These are phyloP conservation scores for Chiua sp. DNA, from an alignment of 1,284 basidiomycete species.

Conservation along the genomic window DNA sequence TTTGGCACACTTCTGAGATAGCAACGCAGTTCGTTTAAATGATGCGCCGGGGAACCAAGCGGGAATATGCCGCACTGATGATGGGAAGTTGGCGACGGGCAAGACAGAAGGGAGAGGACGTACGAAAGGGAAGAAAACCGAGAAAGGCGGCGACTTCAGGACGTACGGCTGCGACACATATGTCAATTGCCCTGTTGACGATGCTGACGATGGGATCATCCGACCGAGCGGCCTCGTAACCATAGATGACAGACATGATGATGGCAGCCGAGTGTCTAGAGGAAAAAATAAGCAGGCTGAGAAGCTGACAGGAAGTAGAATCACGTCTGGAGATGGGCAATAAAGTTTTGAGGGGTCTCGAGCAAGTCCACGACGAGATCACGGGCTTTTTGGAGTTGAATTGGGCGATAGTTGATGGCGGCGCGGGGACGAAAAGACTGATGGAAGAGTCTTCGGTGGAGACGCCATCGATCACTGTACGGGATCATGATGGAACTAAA, in stretches of 20 bases:
- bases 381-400: constrained; percentile 32
- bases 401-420: constrained; percentile 20
- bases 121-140: constrained; percentile 35
- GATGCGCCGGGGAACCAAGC: constrained; percentile 36
- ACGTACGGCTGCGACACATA: constrained; percentile 26
- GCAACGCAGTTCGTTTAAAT: constrained; percentile 30
- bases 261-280: constrained; percentile 31
- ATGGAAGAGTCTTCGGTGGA: constrained; percentile 35
- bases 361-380: constrained; percentile 34
- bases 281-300: background rate
- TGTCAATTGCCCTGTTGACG: constrained; percentile 25
- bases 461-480: constrained; percentile 34
- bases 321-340: constrained; percentile 32
- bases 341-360: constrained; percentile 22
- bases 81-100: background rate
- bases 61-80: constrained; percentile 30
- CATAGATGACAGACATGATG: constrained; percentile 38
- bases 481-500: constrained; percentile 36
- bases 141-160: constrained; percentile 34
- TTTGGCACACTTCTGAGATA: constrained; percentile 24
- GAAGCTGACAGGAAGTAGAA: background rate
- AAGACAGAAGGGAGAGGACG: background rate
- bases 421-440: constrained; percentile 34
- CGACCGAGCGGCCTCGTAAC: constrained; percentile 28
- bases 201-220: constrained; percentile 33